phyloP scores from a whole-genome alignment of 2,329 filamentous ascomycete genomes.

The Sphaerulina vaccinii region DNA sequence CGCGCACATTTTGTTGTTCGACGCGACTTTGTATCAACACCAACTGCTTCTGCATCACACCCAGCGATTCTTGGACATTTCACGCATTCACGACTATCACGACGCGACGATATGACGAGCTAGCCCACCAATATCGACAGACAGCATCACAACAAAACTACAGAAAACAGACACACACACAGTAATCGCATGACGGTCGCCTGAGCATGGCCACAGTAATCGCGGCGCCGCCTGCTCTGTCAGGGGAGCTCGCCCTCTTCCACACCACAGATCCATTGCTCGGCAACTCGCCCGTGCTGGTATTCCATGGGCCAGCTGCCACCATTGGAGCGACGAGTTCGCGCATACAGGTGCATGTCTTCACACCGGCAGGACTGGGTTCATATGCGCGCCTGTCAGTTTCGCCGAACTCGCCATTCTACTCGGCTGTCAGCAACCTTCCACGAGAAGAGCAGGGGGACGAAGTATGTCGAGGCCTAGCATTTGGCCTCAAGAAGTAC shows the following conservation, averaged over 20 bases:
- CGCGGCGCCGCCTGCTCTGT: slow-evolving; percentile 71
- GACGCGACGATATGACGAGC: slow-evolving; percentile 16
- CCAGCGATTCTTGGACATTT: neutral
- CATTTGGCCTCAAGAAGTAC: slow-evolving; percentile 91
- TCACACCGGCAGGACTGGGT: slow-evolving; percentile 82
- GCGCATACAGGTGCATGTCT: slow-evolving; percentile 90
- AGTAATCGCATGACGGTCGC: slow-evolving; percentile 3
- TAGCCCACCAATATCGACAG: slow-evolving; percentile 14
- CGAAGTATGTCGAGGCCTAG: slow-evolving; percentile 84
- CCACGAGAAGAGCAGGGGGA: slow-evolving; percentile 94
- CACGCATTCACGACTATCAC: slow-evolving; percentile 13
- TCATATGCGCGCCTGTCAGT: slow-evolving; percentile 90
- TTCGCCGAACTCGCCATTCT: slow-evolving; percentile 87
- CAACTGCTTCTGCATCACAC: neutral
- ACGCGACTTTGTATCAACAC: neutral
- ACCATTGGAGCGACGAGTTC: slow-evolving; percentile 91
- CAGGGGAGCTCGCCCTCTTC: slow-evolving; percentile 82
- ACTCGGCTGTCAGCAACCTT: slow-evolving; percentile 83
- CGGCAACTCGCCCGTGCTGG: slow-evolving; percentile 74
- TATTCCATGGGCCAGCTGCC: slow-evolving; percentile 76
- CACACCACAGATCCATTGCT: slow-evolving; percentile 82
- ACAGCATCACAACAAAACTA: neutral
- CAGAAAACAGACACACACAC: neutral
- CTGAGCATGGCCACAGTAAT: slow-evolving; percentile 74
- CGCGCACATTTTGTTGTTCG: too few species aligned